Percentiles rank a stretch among this genome's conserved stretches.
These are phyloP conservation scores for Fusarium xyrophilum DNA, from an alignment of 2,329 filamentous ascomycete genomes.

Conservation along the genomic window DNA sequence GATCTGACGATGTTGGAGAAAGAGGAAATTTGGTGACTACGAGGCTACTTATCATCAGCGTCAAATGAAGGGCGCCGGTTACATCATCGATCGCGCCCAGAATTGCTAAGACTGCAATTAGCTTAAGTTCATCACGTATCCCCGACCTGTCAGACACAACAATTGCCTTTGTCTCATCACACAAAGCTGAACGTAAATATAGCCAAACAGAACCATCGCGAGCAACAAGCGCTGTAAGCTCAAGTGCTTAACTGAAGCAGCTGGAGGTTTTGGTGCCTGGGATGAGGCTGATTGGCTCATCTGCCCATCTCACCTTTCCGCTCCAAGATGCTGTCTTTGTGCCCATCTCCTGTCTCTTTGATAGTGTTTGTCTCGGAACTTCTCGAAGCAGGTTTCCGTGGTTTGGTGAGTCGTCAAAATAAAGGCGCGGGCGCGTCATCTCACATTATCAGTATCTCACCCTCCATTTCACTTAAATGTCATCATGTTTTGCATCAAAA, in stretches of 20 bases:
- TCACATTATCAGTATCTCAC: too few relatives aligned
- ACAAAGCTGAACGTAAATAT: background rate
- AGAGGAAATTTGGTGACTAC: accelerated
- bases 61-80: conserved; percentile 23
- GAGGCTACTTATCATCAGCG: background rate
- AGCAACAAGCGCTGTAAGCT: background rate
- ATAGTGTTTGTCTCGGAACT: background rate
- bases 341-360: background rate
- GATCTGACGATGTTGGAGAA: background rate
- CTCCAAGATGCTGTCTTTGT: too few relatives aligned
- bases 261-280: background rate
- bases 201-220: accelerated
- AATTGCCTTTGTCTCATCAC: accelerated
- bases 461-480: background rate
- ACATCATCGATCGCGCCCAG: conserved; percentile 1
- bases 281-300: background rate
- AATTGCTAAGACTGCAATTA: background rate
- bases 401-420: background rate
- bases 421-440: conserved; percentile 4
- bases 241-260: background rate
- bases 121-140: accelerated
- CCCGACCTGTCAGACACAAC: accelerated
- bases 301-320: too few relatives aligned
- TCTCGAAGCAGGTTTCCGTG: too few relatives aligned
- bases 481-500: background rate